Evolutionary conservation across 495 filamentous ascomycete species (phyloP), one percentile per base, ranked within the genome.

Genomic region (Penicillium samsonianum): DNA sequence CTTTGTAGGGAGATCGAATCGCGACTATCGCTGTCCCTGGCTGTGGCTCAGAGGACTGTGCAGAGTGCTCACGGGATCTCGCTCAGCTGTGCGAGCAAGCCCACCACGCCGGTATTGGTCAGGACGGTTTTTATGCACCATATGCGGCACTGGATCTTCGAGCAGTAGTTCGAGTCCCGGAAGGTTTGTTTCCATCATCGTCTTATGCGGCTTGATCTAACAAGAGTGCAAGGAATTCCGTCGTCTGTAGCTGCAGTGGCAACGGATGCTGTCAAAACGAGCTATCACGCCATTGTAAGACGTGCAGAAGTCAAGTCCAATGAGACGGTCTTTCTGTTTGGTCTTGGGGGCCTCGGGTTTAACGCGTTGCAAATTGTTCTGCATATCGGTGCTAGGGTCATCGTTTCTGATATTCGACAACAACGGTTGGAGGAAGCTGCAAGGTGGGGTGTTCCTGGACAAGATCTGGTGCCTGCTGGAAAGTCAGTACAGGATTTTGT

Each of bases 61-160:
- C 57, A 22, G 64, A 67, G 38, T 67, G 64, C 23, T 63, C 61
- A 7, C 58, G 64, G 28, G 50, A 59, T 45, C 50, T 67, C 10
- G 31, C 49, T n/a, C 64, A 67, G 52, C 61, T 67, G 0, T 67
- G 64, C 26, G 40, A 61, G 5, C 10, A n/a, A 3, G 64, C 54
- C 5, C 23, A 37, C 25, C 64, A 64, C 35, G 57, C 63, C 25
- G 64, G 64, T 0, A 67, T 67, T 37, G 64, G 64, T 5, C 64
- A 67, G n/a, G 64, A 67, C 26, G 64, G 64, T 0, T 67, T 67
- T 46, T 67, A 61, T 41, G 57, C 64, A 7, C 50, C 60, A 41
- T 67, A 61, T 10, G 61, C 60, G 3, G 64, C 46, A 4, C 51
- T 67, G 9, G 55, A 67, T 44, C 52, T 30, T n/a, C 60, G 61